Percentiles rank a stretch among this genome's conserved stretches.
These are phyloP conservation scores for Musa itinerans DNA, from an alignment of 176 grass and related monocot species.

Conservation along the genomic window DNA sequence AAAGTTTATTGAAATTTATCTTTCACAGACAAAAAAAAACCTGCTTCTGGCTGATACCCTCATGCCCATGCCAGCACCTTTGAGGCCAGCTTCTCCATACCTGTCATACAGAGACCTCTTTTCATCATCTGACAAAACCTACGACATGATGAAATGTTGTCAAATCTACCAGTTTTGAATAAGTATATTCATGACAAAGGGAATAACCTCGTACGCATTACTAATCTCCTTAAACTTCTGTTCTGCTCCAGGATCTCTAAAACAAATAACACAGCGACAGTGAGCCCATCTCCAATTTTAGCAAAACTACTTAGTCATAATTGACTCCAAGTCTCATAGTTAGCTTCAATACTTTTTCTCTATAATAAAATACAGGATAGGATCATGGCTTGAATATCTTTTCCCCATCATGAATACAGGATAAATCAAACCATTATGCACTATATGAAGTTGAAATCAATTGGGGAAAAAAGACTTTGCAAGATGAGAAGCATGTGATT, in stretches of 20 bases:
- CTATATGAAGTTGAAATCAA: too few species aligned
- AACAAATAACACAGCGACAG: not conserved
- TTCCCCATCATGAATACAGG: too few species aligned
- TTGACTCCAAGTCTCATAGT: constrained; percentile 8
- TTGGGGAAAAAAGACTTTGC: too few species aligned
- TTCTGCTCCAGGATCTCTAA: constrained; percentile 81
- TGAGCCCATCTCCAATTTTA: not conserved
- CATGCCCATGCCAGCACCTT: constrained; percentile 90
- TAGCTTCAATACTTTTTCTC: too few species aligned
- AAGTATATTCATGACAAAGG: constrained; percentile 6
- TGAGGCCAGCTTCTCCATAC: constrained; percentile 93
- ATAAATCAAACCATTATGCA: too few species aligned
- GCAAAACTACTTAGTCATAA: not conserved
- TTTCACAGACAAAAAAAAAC: not conserved
- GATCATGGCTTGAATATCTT: not conserved
- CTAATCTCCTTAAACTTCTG: constrained; percentile 97
- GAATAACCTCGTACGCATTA: constrained; percentile 89
- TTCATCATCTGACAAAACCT: constrained; percentile 94
- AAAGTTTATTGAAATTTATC: not conserved
- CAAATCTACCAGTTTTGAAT: not conserved
- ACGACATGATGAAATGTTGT: constrained; percentile 13
- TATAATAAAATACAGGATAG: constrained; percentile 9
- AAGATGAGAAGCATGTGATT: too few species aligned
- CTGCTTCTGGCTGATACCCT: constrained; percentile 24
- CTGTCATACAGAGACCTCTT: constrained; percentile 91